phyloP scores from a whole-genome alignment of 768 basidiomycete genomes.

The Amanita exitialis region DNA sequence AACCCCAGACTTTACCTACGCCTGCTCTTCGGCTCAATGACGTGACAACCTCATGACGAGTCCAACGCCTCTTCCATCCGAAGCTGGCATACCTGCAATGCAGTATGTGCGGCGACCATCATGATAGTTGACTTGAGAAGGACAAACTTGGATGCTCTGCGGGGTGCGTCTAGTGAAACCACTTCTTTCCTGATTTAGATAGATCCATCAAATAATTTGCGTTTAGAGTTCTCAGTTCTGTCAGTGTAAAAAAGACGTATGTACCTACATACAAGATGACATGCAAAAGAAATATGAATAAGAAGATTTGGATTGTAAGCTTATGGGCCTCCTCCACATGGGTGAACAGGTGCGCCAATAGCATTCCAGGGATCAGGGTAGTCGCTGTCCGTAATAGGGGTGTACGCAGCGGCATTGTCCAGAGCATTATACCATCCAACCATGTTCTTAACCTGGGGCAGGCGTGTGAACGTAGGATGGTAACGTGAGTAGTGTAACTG shows the following conservation, averaged over 20 bases:
- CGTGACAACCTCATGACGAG: too few relatives aligned
- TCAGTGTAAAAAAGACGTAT: background rate
- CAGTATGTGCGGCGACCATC: too few relatives aligned
- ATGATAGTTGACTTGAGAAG: too few relatives aligned
- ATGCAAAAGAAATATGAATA: background rate
- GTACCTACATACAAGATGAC: background rate
- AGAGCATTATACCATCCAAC: slow-evolving; percentile 47
- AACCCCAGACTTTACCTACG: background rate
- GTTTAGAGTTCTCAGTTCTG: background rate
- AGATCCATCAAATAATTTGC: background rate
- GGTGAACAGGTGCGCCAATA: slow-evolving; percentile 24
- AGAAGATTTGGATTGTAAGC: background rate
- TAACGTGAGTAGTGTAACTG: slow-evolving; percentile 56
- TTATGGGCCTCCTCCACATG: slow-evolving; percentile 10
- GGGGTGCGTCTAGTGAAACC: too few relatives aligned
- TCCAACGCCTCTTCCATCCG: too few relatives aligned
- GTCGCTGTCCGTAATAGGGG: slow-evolving; percentile 30
- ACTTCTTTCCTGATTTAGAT: background rate
- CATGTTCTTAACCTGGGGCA: slow-evolving; percentile 24
- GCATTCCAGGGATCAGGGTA: slow-evolving; percentile 29
- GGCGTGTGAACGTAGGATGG: slow-evolving; percentile 30
- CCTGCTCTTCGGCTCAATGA: too few relatives aligned
- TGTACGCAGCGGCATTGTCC: slow-evolving; percentile 28
- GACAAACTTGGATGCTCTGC: too few relatives aligned
- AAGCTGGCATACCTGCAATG: too few relatives aligned